A percentile compares a stretch with the other conserved stretches of the same genome.
Conservation (phyloP, 2,329 filamentous ascomycete genomes). For the Xylaria sp. region DNA sequence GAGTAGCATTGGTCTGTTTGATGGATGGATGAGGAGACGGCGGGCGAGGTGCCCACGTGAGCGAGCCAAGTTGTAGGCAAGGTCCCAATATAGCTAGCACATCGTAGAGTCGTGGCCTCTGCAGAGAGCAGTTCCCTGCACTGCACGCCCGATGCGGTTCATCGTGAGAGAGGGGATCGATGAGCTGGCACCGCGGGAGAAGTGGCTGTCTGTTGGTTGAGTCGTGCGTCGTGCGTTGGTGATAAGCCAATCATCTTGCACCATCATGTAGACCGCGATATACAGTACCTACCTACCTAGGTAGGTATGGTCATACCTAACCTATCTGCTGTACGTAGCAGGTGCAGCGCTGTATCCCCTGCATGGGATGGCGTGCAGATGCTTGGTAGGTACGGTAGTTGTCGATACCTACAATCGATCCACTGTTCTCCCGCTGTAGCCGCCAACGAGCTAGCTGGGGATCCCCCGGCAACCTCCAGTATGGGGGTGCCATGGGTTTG, state of each 20-base stretch:
- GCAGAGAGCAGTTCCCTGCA: constrained; percentile 1
- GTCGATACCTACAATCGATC: background rate
- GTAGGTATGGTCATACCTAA: too few species aligned
- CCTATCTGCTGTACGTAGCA: too few species aligned
- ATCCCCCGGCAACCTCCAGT: background rate
- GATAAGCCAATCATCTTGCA: constrained; percentile 18
- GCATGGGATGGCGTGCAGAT: background rate
- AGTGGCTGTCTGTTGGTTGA: background rate
- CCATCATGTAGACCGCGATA: too few species aligned
- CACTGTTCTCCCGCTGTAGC: constrained; percentile 1
- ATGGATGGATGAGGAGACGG: background rate
- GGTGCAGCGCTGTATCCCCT: too few species aligned
- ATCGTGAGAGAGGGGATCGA: constrained; percentile 2
- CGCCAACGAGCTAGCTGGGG: constrained; percentile 1
- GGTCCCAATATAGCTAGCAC: background rate
- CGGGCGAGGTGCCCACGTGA: background rate
- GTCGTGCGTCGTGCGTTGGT: background rate
- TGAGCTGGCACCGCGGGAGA: constrained; percentile 1
- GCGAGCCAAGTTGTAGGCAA: background rate
- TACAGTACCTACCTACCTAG: too few species aligned
- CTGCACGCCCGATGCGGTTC: constrained; percentile 8
- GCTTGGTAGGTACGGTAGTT: background rate
- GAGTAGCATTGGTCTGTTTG: background rate
- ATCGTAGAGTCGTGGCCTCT: background rate
- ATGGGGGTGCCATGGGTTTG: background rate